A percentile compares a stretch with the other conserved stretches of the same genome.
Conservation (phyloP, 495 filamentous ascomycete species). For the Hypoxylon fragiforme region DNA sequence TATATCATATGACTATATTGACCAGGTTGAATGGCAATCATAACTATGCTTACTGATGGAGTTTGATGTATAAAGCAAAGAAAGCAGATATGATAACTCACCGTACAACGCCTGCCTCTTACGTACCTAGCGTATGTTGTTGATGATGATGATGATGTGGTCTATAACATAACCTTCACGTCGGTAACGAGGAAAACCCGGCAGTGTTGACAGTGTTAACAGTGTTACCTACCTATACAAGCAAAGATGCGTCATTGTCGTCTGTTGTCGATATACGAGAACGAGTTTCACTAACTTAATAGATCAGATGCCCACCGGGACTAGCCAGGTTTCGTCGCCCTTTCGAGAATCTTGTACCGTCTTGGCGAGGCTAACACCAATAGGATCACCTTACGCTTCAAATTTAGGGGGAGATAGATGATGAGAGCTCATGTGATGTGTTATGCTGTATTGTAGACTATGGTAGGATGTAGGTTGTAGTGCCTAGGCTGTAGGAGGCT, state of each 20-base stretch:
- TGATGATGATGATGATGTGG: no score
- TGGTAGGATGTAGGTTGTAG: not conserved
- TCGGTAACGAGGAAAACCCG: no score
- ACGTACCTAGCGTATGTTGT: no score
- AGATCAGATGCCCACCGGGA: not conserved
- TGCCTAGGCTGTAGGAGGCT: not conserved
- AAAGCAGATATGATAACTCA: no score
- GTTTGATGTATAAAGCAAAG: no score
- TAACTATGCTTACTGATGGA: no score
- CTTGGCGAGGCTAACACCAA: constrained; percentile 19
- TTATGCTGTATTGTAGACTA: not conserved
- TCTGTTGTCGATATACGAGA: not conserved
- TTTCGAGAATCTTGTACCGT: constrained; percentile 12
- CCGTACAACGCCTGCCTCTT: no score
- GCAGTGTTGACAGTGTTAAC: not conserved
- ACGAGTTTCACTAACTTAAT: not conserved
- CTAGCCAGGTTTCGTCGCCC: not conserved
- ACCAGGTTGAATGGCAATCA: no score
- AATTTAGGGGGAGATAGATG: not conserved
- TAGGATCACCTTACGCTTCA: not conserved
- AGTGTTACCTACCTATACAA: not conserved
- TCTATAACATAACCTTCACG: no score
- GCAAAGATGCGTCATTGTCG: no score
- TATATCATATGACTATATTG: not conserved
- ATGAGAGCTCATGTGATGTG: constrained; percentile 1